These are phyloP conservation scores for Fraxinus quadrangulata DNA, from an alignment of 257 asterid genomes.

Conservation along the genomic window DNA sequence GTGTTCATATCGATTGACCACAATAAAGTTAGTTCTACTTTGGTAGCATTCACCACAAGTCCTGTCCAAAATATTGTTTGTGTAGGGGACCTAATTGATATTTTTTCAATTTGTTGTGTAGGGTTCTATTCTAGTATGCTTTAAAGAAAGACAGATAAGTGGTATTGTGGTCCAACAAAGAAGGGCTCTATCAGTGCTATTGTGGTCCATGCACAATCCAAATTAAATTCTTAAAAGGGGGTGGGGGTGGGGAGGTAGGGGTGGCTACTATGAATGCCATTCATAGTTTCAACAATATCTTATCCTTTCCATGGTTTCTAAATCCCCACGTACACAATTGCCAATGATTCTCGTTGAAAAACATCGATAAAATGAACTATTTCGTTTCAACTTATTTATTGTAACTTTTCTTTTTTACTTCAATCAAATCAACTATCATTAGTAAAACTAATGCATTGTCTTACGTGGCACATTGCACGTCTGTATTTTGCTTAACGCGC, in stretches of 20 bases:
- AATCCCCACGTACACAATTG: neutral
- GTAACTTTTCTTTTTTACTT: neutral
- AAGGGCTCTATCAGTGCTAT: neutral
- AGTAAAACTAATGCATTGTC: neutral
- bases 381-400: neutral
- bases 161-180: slow-evolving; percentile 6
- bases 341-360: neutral
- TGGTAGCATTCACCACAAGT: neutral
- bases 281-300: neutral
- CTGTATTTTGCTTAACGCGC: too few relatives aligned
- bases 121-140: neutral
- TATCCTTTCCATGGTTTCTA: neutral
- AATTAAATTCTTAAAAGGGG: neutral
- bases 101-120: neutral
- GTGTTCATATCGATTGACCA: neutral
- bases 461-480: neutral
- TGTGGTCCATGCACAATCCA: slow-evolving; percentile 3
- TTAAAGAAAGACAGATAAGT: neutral
- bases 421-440: neutral
- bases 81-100: neutral
- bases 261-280: neutral
- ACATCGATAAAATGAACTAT: neutral
- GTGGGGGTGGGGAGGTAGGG: neutral
- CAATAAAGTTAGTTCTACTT: neutral
- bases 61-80: neutral